A percentile compares a stretch with the other conserved stretches of the same genome.
phyloP scores from a whole-genome alignment of 2,329 filamentous ascomycete genomes.

The Penicillium italicum region DNA sequence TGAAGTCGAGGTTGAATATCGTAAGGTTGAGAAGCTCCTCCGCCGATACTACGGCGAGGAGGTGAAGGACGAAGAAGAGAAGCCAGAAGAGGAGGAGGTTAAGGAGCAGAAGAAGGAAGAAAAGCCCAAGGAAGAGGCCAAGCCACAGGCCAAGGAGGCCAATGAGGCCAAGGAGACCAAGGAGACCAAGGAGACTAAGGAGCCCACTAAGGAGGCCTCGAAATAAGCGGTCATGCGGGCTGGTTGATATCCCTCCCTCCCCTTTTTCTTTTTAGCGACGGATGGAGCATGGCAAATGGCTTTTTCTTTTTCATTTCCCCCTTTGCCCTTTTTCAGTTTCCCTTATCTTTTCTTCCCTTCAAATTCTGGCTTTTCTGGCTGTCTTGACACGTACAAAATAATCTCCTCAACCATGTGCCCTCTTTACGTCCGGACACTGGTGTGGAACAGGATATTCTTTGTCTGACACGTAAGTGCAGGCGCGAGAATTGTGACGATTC shows the following conservation, averaged over 20 bases:
- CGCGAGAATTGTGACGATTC: conserved; percentile 11
- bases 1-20: conserved; percentile 72
- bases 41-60: conserved; percentile 64
- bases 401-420: background rate
- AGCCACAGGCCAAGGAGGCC: conserved; percentile 6
- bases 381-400: conserved; percentile 21
- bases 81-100: conserved; percentile 8
- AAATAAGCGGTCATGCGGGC: conserved; percentile 7
- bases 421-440: background rate
- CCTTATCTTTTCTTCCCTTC: background rate
- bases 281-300: conserved; percentile 28
- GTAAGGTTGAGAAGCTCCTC: conserved; percentile 67
- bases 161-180: conserved; percentile 2
- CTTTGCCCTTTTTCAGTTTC: conserved; percentile 8
- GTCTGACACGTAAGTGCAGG: conserved; percentile 12
- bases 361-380: background rate
- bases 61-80: conserved; percentile 12
- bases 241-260: conserved; percentile 14
- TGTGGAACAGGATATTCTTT: conserved; percentile 4
- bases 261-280: conserved; percentile 23
- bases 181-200: conserved; percentile 1
- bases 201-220: conserved; percentile 7
- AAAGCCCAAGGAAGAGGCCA: conserved; percentile 7
- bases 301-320: conserved; percentile 21
- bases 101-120: conserved; percentile 3